Percentiles rank a stretch among this genome's conserved stretches.
phyloP scores from a whole-genome alignment of 2,329 filamentous ascomycete genomes.

The Ophiostoma quercus region DNA sequence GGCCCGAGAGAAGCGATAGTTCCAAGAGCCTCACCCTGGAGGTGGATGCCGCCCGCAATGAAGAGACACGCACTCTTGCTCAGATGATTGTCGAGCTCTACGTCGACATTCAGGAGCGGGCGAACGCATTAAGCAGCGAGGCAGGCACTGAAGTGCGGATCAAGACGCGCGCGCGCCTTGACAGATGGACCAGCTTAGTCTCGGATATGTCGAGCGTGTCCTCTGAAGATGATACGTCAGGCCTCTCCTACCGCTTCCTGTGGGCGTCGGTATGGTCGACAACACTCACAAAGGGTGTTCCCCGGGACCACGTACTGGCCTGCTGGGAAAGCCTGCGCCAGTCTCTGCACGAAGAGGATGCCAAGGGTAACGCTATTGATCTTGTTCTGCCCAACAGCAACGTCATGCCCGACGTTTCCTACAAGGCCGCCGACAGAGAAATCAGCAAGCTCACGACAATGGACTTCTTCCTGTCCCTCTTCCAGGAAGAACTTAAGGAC shows the following conservation, averaged over 20 bases:
- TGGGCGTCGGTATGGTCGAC: conserved; percentile 54
- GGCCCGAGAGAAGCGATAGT: neutral
- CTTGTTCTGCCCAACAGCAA: conserved; percentile 71
- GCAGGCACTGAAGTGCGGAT: conserved; percentile 46
- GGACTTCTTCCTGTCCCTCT: conserved; percentile 90
- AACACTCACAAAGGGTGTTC: conserved; percentile 48
- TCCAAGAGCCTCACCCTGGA: neutral
- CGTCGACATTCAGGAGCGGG: conserved; percentile 55
- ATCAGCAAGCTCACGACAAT: conserved; percentile 89
- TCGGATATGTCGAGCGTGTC: conserved; percentile 36
- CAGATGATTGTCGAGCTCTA: conserved; percentile 60
- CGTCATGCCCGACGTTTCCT: conserved; percentile 81
- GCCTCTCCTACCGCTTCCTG: conserved; percentile 48
- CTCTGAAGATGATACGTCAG: neutral
- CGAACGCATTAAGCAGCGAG: conserved; percentile 45
- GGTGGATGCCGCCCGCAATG: neutral
- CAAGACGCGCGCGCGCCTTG: conserved; percentile 47
- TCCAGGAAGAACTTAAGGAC: conserved; percentile 74
- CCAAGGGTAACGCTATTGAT: conserved; percentile 31
- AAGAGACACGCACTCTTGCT: conserved; percentile 42
- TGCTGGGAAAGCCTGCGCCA: conserved; percentile 57
- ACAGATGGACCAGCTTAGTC: conserved; percentile 49
- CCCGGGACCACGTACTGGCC: conserved; percentile 52
- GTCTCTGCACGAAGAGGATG: conserved; percentile 38
- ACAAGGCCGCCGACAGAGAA: conserved; percentile 79